Evolutionary conservation across 2,329 filamentous ascomycete genomes (phyloP), one percentile per base, ranked within the genome.

Genomic region (Dothidotthia symphoricarpi): DNA sequence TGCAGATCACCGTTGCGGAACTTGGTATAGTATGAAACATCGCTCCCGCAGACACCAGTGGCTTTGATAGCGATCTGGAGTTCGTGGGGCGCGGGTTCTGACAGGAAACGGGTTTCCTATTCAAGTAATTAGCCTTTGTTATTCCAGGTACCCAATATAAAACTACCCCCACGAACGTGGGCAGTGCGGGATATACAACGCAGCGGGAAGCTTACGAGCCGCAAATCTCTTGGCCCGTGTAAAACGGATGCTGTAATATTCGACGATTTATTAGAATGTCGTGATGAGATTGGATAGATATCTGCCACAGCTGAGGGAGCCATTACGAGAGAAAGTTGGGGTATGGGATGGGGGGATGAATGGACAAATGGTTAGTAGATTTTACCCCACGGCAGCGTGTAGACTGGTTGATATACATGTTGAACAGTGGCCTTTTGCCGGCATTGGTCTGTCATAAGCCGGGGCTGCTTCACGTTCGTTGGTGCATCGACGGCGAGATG

Each of bases 1-100:
- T 81, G 82, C 34, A 86, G 74, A 63, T 84, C 81, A 30, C 82
- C 82, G 56, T 86, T 86, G 65, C 81, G 80, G 57, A 84, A 85
- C 55, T 84, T 83, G 62, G 79, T 83, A 70, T 83, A 86, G 65
- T 86, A 86, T 36, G 80, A 80, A 36, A 85, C 77, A 63, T 86
- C 82, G 6, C 81, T 85, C 39, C 82, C 82, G 61, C 82, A 86
- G 53, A 86, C 81, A 25, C 82, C 82, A 16, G 82, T 85, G 6
- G 78, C 75, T 53, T 77, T 78, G 62, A 86, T 73, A 51, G 78
- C 74, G 53, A 85, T 75, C 64, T 85, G 82, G 38, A 86, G 72
- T 57, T 85, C 81, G 37, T 74, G 69, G 41, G 71, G 63, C 11
- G 68, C 69, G 11, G 80, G 80, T n/a, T 74, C 39, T 4, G 78